Evolutionary conservation across 257 asterid species (phyloP), one percentile per base, ranked within the genome.

Genomic region (Solanum paucissectum): DNA sequence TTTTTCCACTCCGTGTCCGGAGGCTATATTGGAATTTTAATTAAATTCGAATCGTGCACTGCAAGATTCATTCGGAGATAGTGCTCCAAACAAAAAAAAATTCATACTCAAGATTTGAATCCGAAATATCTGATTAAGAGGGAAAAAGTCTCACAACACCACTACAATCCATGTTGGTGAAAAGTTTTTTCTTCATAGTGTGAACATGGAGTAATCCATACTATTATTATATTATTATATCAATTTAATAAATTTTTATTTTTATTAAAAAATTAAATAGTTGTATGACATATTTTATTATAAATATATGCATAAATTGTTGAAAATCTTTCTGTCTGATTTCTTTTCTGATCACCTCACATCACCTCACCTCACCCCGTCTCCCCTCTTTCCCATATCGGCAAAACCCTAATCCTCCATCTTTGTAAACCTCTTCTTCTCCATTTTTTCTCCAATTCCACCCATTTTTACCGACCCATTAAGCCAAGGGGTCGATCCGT

Each of bases 1-100:
- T 52, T 52, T 16, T 52, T 18, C 0, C n/a, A 52, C 9, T 18
- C 0, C 0, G 4, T 6, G 2, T 18, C 0, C 1, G 21, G 9
- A 6, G 4, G 23, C 2, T 0, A 18, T 0, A 6, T 16, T 52
- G 0, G 3, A 52, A 18, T 1, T 52, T 52, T 6, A 0, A 6
- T 18, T 62, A n/a, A 62, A n/a, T 52, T 18, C 0, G 1, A 52
- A 52, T 52, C 1, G 1, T 1, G 4, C 9, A 52, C 2, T 18
- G 0, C 4, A 52, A 18, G 4, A 52, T 6, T 52, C 0, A 7
- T 18, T 52, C 0, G 9, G 1, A 3, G 0, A 16, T 16, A 3
- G 1, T 16, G 9, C 3, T 52, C 23, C 23, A 16, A 52, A 52
- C 4, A 52, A 5, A 29, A 29, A 29, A 29, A 29, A 29, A 1